These are phyloP conservation scores for Zychaea mexicana DNA, from an alignment of 371 early-diverging fungal species.

Conservation along the genomic window DNA sequence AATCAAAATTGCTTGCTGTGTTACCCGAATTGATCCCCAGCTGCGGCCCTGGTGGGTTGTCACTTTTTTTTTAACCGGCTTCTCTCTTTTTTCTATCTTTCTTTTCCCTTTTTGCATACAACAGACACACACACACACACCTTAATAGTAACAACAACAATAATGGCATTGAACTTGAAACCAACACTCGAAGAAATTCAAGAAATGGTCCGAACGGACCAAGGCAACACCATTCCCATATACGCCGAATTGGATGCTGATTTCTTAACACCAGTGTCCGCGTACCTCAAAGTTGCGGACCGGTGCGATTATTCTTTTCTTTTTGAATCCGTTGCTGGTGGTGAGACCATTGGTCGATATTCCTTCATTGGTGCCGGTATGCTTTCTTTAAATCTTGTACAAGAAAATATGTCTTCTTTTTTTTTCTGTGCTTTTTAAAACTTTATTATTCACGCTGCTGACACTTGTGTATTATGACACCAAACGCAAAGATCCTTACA, in stretches of 20 bases:
- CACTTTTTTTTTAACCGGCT: too few relatives aligned
- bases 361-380: conserved; percentile 92
- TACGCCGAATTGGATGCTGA: conserved; percentile 88
- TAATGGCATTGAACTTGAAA: conserved; percentile 48
- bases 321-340: conserved; percentile 94
- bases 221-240: conserved; percentile 89
- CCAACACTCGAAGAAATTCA: conserved; percentile 77
- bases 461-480: neutral
- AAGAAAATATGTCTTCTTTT: neutral
- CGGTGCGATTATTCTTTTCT: conserved; percentile 85
- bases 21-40: too few relatives aligned
- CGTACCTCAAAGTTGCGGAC: conserved; percentile 88
- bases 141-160: neutral
- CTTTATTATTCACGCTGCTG: too few relatives aligned
- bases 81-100: neutral
- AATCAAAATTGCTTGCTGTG: too few relatives aligned
- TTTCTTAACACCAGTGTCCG: conserved; percentile 94
- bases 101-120: neutral
- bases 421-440: too few relatives aligned
- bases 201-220: conserved; percentile 52
- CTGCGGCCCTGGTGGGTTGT: too few relatives aligned
- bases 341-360: conserved; percentile 93
- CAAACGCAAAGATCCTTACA: conserved; percentile 77
- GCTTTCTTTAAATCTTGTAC: neutral
- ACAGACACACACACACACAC: too few relatives aligned